phyloP scores from a whole-genome alignment of 768 basidiomycete species.

The Trametes cubensis region DNA sequence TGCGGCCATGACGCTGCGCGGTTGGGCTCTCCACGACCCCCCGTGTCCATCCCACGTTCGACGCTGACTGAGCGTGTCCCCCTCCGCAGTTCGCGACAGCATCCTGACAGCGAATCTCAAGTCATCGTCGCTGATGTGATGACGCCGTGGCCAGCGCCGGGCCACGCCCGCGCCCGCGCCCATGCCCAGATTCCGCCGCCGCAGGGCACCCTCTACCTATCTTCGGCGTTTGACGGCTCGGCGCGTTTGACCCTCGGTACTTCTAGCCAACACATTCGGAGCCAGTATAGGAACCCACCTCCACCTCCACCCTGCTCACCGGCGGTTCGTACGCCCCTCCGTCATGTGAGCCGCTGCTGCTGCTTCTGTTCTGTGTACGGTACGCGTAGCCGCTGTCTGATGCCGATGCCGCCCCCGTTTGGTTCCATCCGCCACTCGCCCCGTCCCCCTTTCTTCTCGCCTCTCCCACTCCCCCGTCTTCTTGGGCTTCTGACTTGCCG shows the following conservation, averaged over 20 bases:
- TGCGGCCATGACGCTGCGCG: neutral
- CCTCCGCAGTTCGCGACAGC: conserved; percentile 32
- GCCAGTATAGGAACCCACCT: too few species aligned
- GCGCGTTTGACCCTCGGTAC: neutral
- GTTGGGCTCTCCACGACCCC: too few species aligned
- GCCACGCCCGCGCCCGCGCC: neutral
- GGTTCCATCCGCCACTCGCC: too few species aligned
- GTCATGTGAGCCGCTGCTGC: too few species aligned
- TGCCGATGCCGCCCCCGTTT: too few species aligned
- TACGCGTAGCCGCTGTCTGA: too few species aligned
- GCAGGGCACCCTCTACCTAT: neutral
- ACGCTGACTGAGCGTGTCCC: neutral
- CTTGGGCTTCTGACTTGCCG: neutral
- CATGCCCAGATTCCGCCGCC: neutral
- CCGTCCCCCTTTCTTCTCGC: too few species aligned
- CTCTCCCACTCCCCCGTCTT: neutral
- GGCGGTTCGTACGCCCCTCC: too few species aligned
- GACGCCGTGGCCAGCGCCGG: neutral
- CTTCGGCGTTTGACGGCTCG: neutral
- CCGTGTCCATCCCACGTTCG: neutral
- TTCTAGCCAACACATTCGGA: neutral
- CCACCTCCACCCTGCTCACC: too few species aligned
- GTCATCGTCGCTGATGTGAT: conserved; percentile 34
- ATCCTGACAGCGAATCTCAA: conserved; percentile 36
- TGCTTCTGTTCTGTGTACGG: too few species aligned